phyloP scores from a whole-genome alignment of 2,329 filamentous ascomycete genomes.

The Colletotrichum godetiae region DNA sequence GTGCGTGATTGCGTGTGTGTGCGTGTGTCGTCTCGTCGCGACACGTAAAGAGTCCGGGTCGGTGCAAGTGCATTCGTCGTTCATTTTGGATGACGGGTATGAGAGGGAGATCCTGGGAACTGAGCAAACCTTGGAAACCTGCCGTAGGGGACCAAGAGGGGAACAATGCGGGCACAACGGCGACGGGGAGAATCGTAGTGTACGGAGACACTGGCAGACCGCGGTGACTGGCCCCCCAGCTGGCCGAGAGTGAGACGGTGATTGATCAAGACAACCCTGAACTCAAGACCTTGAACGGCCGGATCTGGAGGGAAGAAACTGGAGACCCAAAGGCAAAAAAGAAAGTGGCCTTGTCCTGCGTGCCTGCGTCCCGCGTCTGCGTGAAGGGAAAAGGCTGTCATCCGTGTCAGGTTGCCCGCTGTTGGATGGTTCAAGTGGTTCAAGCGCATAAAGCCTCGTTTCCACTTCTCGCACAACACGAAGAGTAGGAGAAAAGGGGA shows the following conservation, averaged over 20 bases:
- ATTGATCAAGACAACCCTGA: neutral
- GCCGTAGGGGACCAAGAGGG: slow-evolving; percentile 7
- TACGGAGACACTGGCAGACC: neutral
- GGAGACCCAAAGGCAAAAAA: neutral
- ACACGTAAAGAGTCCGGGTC: slow-evolving; percentile 1
- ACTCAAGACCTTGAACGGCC: neutral
- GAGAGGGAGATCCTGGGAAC: slow-evolving; percentile 24
- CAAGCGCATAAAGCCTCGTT: slow-evolving; percentile 32
- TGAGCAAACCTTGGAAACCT: neutral
- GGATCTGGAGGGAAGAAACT: neutral
- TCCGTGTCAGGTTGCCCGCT: slow-evolving; percentile 30
- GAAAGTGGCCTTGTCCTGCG: slow-evolving; percentile 7
- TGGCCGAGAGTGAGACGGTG: neutral
- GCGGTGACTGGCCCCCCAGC: neutral
- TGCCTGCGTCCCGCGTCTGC: neutral
- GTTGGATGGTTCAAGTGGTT: slow-evolving; percentile 3
- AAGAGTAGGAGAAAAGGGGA: slow-evolving; percentile 26
- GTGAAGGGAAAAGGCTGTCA: neutral
- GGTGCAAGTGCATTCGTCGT: neutral
- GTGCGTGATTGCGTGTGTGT: neutral
- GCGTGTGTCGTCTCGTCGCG: neutral
- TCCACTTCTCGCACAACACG: slow-evolving; percentile 16
- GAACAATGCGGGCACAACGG: slow-evolving; percentile 20
- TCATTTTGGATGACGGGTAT: slow-evolving; percentile 14
- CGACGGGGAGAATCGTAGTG: neutral